Conservation (phyloP, 768 basidiomycete genomes). For the Trametes sanguinea region DNA sequence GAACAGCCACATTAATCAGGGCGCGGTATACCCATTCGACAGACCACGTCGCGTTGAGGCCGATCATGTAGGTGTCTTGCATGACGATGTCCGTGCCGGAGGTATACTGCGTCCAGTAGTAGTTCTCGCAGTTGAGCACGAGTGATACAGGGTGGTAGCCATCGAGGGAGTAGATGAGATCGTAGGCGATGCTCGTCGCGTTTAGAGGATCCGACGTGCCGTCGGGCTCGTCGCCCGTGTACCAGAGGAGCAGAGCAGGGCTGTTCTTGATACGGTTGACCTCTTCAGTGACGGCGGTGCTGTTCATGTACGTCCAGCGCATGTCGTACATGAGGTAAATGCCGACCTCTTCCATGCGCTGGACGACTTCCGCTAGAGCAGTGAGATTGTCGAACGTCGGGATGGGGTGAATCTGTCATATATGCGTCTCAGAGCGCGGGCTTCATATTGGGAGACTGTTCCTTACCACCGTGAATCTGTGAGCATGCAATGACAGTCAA, state of each 20-base stretch:
- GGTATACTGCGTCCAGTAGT: slow-evolving; percentile 58
- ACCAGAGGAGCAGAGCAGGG: slow-evolving; percentile 71
- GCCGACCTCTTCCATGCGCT: slow-evolving; percentile 70
- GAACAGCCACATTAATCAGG: too few relatives aligned
- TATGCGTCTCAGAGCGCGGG: neutral
- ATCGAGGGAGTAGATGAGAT: slow-evolving; percentile 50
- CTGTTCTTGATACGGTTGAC: slow-evolving; percentile 68
- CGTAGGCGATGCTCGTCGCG: slow-evolving; percentile 50
- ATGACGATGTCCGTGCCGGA: slow-evolving; percentile 69
- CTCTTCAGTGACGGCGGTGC: slow-evolving; percentile 61
- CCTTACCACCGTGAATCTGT: slow-evolving; percentile 41
- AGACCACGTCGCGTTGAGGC: slow-evolving; percentile 66
- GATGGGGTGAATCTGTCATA: slow-evolving; percentile 62
- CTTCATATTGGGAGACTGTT: too few relatives aligned
- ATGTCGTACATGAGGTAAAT: slow-evolving; percentile 85
- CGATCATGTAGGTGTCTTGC: slow-evolving; percentile 61
- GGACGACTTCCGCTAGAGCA: slow-evolving; percentile 56
- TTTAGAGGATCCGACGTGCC: slow-evolving; percentile 68
- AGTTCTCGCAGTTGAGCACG: slow-evolving; percentile 60
- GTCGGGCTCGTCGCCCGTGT: slow-evolving; percentile 76
- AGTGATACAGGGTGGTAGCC: slow-evolving; percentile 62
- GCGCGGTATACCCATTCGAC: slow-evolving; percentile 44
- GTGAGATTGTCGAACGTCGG: slow-evolving; percentile 66
- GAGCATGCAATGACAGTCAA: too few relatives aligned
- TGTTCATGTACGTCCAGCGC: slow-evolving; percentile 70